Percentiles rank a stretch among this genome's conserved stretches.
These are phyloP conservation scores for Leptosphaerulina australis DNA, from an alignment of 2,329 filamentous ascomycete genomes.

Conservation along the genomic window DNA sequence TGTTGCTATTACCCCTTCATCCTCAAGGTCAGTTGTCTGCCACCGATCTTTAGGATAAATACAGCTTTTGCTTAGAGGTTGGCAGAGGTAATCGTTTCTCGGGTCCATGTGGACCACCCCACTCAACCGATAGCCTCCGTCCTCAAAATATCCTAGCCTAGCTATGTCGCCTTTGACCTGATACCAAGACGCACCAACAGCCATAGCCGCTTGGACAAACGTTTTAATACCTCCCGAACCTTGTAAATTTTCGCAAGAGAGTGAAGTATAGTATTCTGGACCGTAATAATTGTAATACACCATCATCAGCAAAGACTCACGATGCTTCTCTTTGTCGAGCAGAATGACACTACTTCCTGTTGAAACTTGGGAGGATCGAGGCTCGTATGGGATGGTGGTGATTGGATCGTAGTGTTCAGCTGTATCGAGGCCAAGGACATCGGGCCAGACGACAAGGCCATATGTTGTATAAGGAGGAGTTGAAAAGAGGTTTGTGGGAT, in stretches of 20 bases:
- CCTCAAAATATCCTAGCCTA: conserved; percentile 37
- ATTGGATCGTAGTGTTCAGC: conserved; percentile 56
- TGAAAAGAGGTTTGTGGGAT: conserved; percentile 57
- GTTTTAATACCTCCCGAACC: conserved; percentile 59
- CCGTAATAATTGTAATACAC: conserved; percentile 64
- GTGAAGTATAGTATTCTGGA: conserved; percentile 57
- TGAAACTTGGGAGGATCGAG: conserved; percentile 42
- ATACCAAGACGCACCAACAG: conserved; percentile 51
- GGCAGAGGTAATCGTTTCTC: conserved; percentile 26
- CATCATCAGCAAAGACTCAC: conserved; percentile 55
- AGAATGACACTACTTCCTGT: conserved; percentile 59
- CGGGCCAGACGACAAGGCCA: conserved; percentile 64
- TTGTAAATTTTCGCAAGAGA: conserved; percentile 53
- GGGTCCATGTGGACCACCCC: conserved; percentile 33
- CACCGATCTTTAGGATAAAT: conserved; percentile 18
- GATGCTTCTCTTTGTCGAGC: conserved; percentile 57
- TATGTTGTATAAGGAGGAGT: conserved; percentile 58
- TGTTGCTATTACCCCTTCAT: not conserved
- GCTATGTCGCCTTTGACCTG: conserved; percentile 45
- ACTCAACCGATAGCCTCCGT: conserved; percentile 18
- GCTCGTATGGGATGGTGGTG: conserved; percentile 43
- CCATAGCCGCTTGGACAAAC: conserved; percentile 54
- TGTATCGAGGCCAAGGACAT: conserved; percentile 57
- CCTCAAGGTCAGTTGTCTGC: conserved; percentile 18
- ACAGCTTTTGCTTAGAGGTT: conserved; percentile 23